A percentile compares a stretch with the other conserved stretches of the same genome.
These are phyloP conservation scores for Hibiscus tridactylites DNA, from an alignment of 345 rosid species.

Conservation along the genomic window DNA sequence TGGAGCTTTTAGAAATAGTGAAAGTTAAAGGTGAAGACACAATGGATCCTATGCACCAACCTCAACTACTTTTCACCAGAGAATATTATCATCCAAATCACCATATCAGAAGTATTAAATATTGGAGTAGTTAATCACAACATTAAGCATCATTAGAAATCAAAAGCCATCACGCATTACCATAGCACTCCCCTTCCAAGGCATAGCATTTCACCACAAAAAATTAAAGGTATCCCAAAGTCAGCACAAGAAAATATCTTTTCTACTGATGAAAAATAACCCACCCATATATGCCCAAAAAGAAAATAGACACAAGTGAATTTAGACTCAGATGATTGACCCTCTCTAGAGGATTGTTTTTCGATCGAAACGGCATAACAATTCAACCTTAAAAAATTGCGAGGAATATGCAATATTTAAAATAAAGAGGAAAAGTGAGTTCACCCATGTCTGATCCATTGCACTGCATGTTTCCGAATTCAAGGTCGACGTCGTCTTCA, in stretches of 20 bases:
- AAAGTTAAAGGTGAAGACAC: constrained; percentile 41
- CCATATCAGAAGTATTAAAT: neutral
- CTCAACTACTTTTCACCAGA: constrained; percentile 22
- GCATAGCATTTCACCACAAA: neutral
- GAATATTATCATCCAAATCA: constrained; percentile 4
- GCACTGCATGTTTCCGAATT: constrained; percentile 59
- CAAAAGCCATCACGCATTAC: neutral
- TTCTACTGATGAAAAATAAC: neutral
- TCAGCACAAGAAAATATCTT: neutral
- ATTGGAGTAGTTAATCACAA: constrained; percentile 4
- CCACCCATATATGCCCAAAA: neutral
- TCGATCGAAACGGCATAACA: neutral
- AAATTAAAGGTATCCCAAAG: neutral
- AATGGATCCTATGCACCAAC: constrained; percentile 65
- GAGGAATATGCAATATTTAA: neutral
- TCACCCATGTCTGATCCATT: constrained; percentile 77
- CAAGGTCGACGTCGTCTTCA: constrained; percentile 73
- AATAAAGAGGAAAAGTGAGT: constrained; percentile 4
- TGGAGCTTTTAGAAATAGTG: constrained; percentile 35
- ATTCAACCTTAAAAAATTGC: neutral
- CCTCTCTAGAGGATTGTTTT: neutral
- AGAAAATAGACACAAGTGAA: neutral
- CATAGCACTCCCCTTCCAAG: neutral
- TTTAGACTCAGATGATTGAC: neutral
- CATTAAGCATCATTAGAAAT: neutral